Evolutionary conservation across 1,139 yeast genomes (phyloP).

Genomic region (Candida pseudocylindracea): DNA sequence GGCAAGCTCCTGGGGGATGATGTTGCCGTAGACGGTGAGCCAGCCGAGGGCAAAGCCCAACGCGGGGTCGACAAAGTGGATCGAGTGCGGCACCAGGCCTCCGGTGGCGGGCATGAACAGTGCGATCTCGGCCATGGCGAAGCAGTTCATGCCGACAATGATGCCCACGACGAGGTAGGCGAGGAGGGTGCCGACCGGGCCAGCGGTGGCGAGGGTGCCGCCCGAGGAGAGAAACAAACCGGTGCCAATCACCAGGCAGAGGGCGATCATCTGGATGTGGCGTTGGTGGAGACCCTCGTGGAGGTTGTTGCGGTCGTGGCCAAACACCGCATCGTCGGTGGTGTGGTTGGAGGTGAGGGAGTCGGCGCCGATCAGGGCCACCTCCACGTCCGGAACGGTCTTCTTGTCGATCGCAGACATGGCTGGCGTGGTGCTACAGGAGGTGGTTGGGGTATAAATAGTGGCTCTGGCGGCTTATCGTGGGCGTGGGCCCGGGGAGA

Average conservation of each 20-base stretch:
- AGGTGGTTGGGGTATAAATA: too few species aligned
- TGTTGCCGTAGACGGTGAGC: constrained; percentile 7
- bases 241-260: constrained; percentile 75
- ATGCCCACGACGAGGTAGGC: constrained; percentile 51
- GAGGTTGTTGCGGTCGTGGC: too few species aligned
- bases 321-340: too few species aligned
- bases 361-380: too few species aligned
- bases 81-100: constrained; percentile 47
- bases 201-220: constrained; percentile 53
- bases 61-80: constrained; percentile 43
- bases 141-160: constrained; percentile 14
- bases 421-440: too few species aligned
- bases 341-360: too few species aligned
- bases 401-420: too few species aligned
- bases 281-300: constrained; percentile 22
- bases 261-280: constrained; percentile 62
- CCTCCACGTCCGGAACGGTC: too few species aligned
- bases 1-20: too few species aligned
- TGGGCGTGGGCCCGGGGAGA: too few species aligned
- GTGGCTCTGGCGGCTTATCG: too few species aligned
- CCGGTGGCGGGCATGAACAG: constrained; percentile 77
- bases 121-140: constrained; percentile 31
- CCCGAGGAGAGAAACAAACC: constrained; percentile 64
- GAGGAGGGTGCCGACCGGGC: constrained; percentile 60
- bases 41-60: constrained; percentile 62